Evolutionary conservation across 139 green algal species (phyloP), one percentile per base, ranked within the genome.

Genomic region (Chlorella sp.): DNA sequence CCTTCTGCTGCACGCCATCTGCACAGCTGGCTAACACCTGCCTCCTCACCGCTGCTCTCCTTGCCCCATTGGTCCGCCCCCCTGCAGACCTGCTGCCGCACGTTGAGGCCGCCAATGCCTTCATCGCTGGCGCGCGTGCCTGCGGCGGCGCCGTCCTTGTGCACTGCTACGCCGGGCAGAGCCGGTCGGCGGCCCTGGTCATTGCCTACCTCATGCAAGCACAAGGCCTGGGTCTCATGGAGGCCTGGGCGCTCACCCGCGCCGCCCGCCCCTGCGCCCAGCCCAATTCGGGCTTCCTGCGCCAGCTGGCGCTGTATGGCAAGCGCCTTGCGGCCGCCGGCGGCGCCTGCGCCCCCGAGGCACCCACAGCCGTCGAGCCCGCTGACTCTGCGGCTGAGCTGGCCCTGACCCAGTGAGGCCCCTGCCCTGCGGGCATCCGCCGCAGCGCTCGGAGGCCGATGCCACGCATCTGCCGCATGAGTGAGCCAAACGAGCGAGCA

Each of bases 151-250:
- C 78, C 56, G 92, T 96, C 62, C 89, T 98, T 51, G 93, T 99
- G 70, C 96, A 99, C 91, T 99, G 96, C 90, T 94, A 92, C 80
- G 94, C 96, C 73, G 96, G 96, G 70, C 94, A 94, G 87, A 94
- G 84, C 60, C 89, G 96, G 56, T 95, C 88, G 23, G 94, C 94
- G n/a, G 92, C 96, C 1, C 87, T 98, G 36, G 89, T 88, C 90
- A 84, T 89, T 2, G 80, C 80, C 2, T 70, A 86, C 64, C 73
- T 90, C 11, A 74, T 90, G n/a, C 47, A 55, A 36, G 18, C 39
- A 51, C 28, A 85, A 18, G 47, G 86, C 32, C 39, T 86, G 67
- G 23, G 38, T 0, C 38, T 88, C 38, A 47, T 71, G 32, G 79
- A 85, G 15, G 95, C 95, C 6, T 87, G 95, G 81, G 84, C 78